Evolutionary conservation across 139 green algal species (phyloP).

Genomic region (Pleodorina starrii): DNA sequence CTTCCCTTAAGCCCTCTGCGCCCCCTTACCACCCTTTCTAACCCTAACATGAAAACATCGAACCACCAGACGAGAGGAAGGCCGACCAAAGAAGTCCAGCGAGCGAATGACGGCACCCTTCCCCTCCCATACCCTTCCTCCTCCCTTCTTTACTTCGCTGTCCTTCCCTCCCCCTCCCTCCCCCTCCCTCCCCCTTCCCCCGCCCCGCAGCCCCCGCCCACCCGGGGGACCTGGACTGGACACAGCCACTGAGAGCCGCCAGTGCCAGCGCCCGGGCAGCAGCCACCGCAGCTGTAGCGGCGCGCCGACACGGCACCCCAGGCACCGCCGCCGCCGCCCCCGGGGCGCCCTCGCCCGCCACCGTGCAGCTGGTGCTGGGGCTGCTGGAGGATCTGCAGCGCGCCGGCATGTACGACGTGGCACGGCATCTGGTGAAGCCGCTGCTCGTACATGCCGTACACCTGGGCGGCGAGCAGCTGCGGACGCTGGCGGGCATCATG

Average conservation of each 20-base stretch:
- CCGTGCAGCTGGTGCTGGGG: conserved; percentile 41
- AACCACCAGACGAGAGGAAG: no score
- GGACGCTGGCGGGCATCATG: not conserved
- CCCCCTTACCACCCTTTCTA: no score
- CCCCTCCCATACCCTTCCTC: no score
- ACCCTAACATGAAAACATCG: no score
- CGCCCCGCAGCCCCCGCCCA: conserved; percentile 40
- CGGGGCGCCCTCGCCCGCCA: not conserved
- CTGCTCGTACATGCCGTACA: conserved; percentile 7
- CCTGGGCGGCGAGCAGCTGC: conserved; percentile 26
- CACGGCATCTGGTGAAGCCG: conserved; percentile 25
- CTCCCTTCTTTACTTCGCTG: no score
- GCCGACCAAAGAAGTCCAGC: no score
- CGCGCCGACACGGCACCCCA: not conserved
- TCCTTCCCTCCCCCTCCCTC: no score
- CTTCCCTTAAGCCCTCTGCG: no score
- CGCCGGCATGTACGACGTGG: conserved; percentile 38
- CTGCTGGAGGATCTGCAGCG: conserved; percentile 34
- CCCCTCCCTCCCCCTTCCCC: no score
- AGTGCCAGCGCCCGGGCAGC: conserved; percentile 7
- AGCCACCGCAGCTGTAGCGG: not conserved
- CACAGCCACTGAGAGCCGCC: conserved; percentile 44
- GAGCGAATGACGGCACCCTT: no score
- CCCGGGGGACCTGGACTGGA: conserved; percentile 59
- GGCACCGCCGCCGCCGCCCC: not conserved